phyloP scores from a whole-genome alignment of 148 eudicot genomes.

The Camellia sinensis region DNA sequence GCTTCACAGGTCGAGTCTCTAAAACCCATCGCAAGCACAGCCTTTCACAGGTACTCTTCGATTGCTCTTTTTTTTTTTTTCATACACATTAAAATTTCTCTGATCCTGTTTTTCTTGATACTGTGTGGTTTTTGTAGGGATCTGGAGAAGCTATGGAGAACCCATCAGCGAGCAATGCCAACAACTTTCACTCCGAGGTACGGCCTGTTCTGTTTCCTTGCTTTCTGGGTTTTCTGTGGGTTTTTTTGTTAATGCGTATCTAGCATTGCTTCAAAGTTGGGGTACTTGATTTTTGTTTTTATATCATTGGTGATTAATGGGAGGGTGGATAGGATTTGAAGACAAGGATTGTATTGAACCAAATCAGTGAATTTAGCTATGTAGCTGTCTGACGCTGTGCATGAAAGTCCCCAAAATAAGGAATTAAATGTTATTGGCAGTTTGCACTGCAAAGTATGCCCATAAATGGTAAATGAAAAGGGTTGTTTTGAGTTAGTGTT shows the following conservation, averaged over 20 bases:
- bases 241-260: neutral
- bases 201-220: neutral
- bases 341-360: neutral
- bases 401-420: neutral
- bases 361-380: too few species aligned
- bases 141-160: conserved; percentile 39
- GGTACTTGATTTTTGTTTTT: neutral
- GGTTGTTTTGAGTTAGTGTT: neutral
- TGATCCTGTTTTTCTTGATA: conserved; percentile 11
- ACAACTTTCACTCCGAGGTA: conserved; percentile 31
- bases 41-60: conserved; percentile 20
- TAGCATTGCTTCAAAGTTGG: neutral
- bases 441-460: neutral
- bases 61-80: neutral
- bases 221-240: neutral
- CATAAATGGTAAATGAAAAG: neutral
- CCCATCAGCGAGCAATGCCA: conserved; percentile 23
- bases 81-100: neutral
- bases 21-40: conserved; percentile 17
- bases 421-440: neutral
- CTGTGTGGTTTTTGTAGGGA: conserved; percentile 21
- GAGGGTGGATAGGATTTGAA: neutral
- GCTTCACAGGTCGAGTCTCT: conserved; percentile 33
- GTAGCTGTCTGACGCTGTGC: too few species aligned
- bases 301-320: neutral